Percentiles rank a stretch among this genome's conserved stretches.
Conservation (phyloP, 2,329 filamentous ascomycete species). For the Monilinia polystroma region DNA sequence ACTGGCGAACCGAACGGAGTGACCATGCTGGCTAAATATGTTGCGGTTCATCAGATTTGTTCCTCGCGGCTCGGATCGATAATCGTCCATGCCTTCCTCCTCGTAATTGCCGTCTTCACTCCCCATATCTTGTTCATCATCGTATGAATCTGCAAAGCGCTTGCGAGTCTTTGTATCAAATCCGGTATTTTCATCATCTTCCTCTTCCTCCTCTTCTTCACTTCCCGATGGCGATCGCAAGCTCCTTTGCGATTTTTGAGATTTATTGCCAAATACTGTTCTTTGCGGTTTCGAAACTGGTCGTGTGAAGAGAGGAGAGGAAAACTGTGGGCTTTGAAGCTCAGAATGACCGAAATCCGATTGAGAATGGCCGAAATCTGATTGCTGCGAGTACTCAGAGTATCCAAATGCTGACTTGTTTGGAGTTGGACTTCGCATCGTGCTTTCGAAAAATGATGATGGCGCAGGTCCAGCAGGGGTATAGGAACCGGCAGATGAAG, state of each 20-base stretch:
- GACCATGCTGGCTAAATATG: slow-evolving; percentile 43
- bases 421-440: slow-evolving; percentile 44
- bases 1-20: slow-evolving; percentile 47
- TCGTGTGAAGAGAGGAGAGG: slow-evolving; percentile 27
- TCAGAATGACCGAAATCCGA: slow-evolving; percentile 27
- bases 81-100: slow-evolving; percentile 38
- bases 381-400: slow-evolving; percentile 41
- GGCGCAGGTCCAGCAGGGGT: slow-evolving; percentile 56
- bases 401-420: slow-evolving; percentile 35
- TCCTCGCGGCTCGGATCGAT: slow-evolving; percentile 38
- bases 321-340: slow-evolving; percentile 31
- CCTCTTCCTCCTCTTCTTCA: slow-evolving; percentile 46
- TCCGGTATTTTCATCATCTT: slow-evolving; percentile 45
- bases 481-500: slow-evolving; percentile 52
- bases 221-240: slow-evolving; percentile 39
- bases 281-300: slow-evolving; percentile 41
- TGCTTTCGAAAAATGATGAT: slow-evolving; percentile 51
- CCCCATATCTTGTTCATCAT: slow-evolving; percentile 43
- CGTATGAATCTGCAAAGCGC: slow-evolving; percentile 41
- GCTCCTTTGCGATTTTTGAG: slow-evolving; percentile 26
- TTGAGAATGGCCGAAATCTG: slow-evolving; percentile 31
- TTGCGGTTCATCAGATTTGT: slow-evolving; percentile 32
- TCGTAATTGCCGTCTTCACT: slow-evolving; percentile 45
- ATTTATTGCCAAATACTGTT: slow-evolving; percentile 40
- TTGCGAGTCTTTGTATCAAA: slow-evolving; percentile 43